These are phyloP conservation scores for Ceraceosorus guamensis DNA, from an alignment of 1,284 basidiomycete species.

Conservation along the genomic window DNA sequence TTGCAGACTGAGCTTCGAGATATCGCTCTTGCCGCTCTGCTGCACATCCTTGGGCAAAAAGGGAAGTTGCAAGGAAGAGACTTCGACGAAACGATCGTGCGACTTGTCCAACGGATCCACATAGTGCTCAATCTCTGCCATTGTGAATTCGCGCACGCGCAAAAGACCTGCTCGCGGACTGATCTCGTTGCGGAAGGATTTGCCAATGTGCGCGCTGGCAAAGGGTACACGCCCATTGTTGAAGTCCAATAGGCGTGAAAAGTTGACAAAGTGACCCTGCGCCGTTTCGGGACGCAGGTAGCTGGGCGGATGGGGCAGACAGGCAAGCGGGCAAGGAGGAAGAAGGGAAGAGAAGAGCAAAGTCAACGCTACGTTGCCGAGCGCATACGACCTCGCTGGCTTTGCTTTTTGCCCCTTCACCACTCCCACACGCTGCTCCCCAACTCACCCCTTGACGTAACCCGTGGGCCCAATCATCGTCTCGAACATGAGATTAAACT, in stretches of 20 bases:
- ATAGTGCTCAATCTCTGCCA: slow-evolving; percentile 99
- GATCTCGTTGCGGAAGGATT: slow-evolving; percentile 96
- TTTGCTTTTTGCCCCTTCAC: no score
- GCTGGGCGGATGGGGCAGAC: background rate
- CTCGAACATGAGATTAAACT: slow-evolving; percentile 99
- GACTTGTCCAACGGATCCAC: slow-evolving; percentile 90
- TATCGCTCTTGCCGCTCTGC: slow-evolving; percentile 63
- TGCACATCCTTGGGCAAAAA: slow-evolving; percentile 81
- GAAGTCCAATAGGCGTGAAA: slow-evolving; percentile 90
- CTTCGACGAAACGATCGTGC: slow-evolving; percentile 76
- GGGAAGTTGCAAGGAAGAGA: slow-evolving; percentile 66
- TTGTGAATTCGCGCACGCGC: slow-evolving; percentile 96
- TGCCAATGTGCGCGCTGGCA: slow-evolving; percentile 92
- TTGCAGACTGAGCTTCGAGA: slow-evolving; percentile 68
- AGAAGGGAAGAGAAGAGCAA: background rate
- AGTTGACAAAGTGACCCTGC: slow-evolving; percentile 99
- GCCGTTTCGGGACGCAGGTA: slow-evolving; percentile 97
- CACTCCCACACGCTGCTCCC: background rate
- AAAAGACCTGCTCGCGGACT: slow-evolving; percentile 90
- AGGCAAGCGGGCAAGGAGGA: background rate
- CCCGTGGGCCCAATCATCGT: slow-evolving; percentile 96
- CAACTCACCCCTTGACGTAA: slow-evolving; percentile 70
- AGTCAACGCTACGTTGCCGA: no score
- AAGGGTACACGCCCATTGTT: slow-evolving; percentile 95
- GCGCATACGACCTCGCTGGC: no score